Conservation (phyloP, 768 basidiomycete genomes). For the Lentinula boryana region DNA sequence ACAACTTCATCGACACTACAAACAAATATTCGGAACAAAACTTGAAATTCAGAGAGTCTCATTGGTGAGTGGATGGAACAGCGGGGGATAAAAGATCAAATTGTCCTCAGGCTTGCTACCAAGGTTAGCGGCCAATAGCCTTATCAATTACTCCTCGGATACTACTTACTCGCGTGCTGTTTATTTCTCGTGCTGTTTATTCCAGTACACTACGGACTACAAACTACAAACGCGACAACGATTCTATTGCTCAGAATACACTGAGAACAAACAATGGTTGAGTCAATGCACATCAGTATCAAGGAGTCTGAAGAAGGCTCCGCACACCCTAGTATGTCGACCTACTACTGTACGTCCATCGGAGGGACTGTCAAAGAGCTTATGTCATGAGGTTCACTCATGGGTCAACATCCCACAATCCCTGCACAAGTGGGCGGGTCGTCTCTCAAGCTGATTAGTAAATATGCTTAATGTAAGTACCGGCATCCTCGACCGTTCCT, state of each 20-base stretch:
- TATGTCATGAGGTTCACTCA: slow-evolving; percentile 36
- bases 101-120: slow-evolving; percentile 42
- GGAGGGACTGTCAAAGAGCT: slow-evolving; percentile 46
- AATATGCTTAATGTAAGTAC: slow-evolving; percentile 34
- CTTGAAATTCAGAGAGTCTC: slow-evolving; percentile 46
- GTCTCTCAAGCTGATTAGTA: slow-evolving; percentile 30
- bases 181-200: not conserved
- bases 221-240: slow-evolving; percentile 23
- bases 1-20: slow-evolving; percentile 45
- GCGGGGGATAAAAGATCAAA: slow-evolving; percentile 39
- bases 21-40: slow-evolving; percentile 47
- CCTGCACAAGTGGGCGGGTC: slow-evolving; percentile 29
- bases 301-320: slow-evolving; percentile 34
- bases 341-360: slow-evolving; percentile 37
- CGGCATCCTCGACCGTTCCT: slow-evolving; percentile 29
- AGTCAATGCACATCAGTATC: slow-evolving; percentile 30
- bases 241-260: slow-evolving; percentile 27
- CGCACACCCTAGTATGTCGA: slow-evolving; percentile 37
- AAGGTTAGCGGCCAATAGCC: slow-evolving; percentile 24
- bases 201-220: slow-evolving; percentile 27
- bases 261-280: slow-evolving; percentile 45
- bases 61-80: slow-evolving; percentile 49
- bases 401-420: slow-evolving; percentile 27
- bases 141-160: not conserved
- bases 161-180: no score